Base-by-base conservation (phyloP, 2,329 filamentous ascomycete species). In the Fusarium anguioides region DNA sequence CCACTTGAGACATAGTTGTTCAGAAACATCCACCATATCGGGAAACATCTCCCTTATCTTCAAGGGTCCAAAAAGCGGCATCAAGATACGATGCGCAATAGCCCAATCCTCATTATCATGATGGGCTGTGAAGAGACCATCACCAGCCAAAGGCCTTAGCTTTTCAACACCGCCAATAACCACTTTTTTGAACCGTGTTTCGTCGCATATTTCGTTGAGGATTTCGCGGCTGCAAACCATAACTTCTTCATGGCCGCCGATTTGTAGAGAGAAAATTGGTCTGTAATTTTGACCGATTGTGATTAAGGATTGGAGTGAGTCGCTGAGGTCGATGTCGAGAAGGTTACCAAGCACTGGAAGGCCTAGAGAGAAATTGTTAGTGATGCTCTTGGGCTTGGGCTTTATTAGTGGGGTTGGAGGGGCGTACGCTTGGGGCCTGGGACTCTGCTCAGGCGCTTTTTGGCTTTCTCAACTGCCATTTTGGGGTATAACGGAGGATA, bases 51-150 rank as follows among this genome's bases (percentile, higher is more conserved):
- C 80, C 39, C 86, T 82, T 66, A 93, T 92, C 2, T 85, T 82
- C 10, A 92, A 76, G 0, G 90, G 90, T 0, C 90, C 90, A 72
- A 93, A 91, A 3, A 89, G 88, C 0, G 90, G 89, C 73, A 90
- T 84, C 46, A 93, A 79, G 11, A 89, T 79, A 10, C 88, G 80
- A 72, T 92, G 86, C 14, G 91, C 90, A 60, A 90, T 83, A n/a
- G 83, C 87, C 90, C 90, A 92, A 69, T 88, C 88, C 39, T 82
- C 79, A 64, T 87, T 85, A 4, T 82, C 81, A 10, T 78, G 71
- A 9, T 61, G 39, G 5, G 46, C 88, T 2, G 89, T 91, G 72
- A 92, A 91, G 8, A 92, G 81, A 10, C 89, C 89, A 79, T 91
- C 88, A 42, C 86, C 81, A 1, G 87, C 80, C 8, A 85, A 84